Percentiles rank a stretch among this genome's conserved stretches.
Evolutionary conservation across 768 basidiomycete species (phyloP).

Genomic region (Lentinula edodes): DNA sequence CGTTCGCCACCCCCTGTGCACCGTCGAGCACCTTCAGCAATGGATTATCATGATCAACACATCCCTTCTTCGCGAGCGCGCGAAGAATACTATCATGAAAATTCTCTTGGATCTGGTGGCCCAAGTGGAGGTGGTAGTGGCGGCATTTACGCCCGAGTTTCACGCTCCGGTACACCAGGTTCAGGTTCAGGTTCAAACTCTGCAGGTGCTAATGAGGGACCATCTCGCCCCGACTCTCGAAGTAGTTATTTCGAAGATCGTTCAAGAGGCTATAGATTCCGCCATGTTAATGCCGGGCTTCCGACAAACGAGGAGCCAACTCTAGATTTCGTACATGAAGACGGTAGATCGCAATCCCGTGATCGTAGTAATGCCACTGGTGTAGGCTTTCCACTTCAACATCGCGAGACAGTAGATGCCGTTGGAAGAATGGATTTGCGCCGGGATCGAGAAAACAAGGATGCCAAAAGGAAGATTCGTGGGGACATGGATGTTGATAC

Average conservation of each 20-base stretch:
- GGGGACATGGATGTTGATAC: constrained; percentile 63
- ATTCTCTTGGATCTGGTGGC: constrained; percentile 26
- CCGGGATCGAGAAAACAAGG: not conserved
- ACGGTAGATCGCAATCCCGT: constrained; percentile 37
- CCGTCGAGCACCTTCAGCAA: not conserved
- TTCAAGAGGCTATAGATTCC: constrained; percentile 44
- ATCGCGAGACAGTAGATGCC: constrained; percentile 33
- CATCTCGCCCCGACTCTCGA: constrained; percentile 49
- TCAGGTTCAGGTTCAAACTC: constrained; percentile 41
- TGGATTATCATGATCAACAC: constrained; percentile 6
- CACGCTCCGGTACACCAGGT: constrained; percentile 55
- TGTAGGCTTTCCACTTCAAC: constrained; percentile 25
- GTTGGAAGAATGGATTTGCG: constrained; percentile 28
- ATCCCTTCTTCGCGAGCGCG: not conserved
- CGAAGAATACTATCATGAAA: constrained; percentile 24
- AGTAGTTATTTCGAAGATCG: constrained; percentile 46
- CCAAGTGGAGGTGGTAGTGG: constrained; percentile 20
- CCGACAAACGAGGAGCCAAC: constrained; percentile 1
- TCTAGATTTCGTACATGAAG: constrained; percentile 49
- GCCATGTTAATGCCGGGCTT: constrained; percentile 46
- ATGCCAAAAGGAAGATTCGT: constrained; percentile 46
- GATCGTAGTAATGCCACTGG: constrained; percentile 31
- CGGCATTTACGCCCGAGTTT: constrained; percentile 22
- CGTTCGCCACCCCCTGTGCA: constrained; percentile 14
- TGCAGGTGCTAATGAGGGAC: constrained; percentile 33